Evolutionary conservation across 1,284 basidiomycete genomes (phyloP), one percentile per base, ranked within the genome.

Genomic region (Austroboletus olivaceoglutinosus): DNA sequence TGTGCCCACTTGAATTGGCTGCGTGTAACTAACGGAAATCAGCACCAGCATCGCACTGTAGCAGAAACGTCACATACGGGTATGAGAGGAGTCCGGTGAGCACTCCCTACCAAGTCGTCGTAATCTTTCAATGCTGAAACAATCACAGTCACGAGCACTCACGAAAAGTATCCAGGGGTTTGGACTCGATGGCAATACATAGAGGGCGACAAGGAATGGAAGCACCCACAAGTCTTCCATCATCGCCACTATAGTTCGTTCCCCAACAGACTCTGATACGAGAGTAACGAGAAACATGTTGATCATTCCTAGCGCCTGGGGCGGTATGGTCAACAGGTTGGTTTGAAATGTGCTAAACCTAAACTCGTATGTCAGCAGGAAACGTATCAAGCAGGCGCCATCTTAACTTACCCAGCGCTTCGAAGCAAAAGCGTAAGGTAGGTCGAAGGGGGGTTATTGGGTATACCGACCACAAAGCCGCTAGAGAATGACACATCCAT

Each of bases 281-380:
- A 77, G 47, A 0, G 77, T 73, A 38, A 78, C 68, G 13, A 60
- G 47, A 38, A 74, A 70, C 70, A 77, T 76, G 11, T 70, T 74
- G 21, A 77, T 48, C 33, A 76, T 73, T 3, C 69, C 70, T 2
- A 70, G 59, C 6, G 77, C 70, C 5, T 69, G 72, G 2, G 72
- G 74, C 0, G 83, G 82, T 43, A 86, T 81, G 5, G 74, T 77
- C 46, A 87, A 72, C 36, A 87, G 67, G 61, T 85, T 86, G 19
- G 80, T 75, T 49, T 79, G 58, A 44, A 83, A 77, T 1, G 82
- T 86, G 53, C 68, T 71, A 67, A 86, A 87, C 1, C 80, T 80
- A 45, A 2, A 23, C 5, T n/a, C 23, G 19, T 2, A 19, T 8
- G 48, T 44, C 21, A 45, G 21, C 27, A 29, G 27, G 11, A 12